Evolutionary conservation across 169 alveolate genomes (phyloP).

Genomic region (Plasmodium malariae): DNA sequence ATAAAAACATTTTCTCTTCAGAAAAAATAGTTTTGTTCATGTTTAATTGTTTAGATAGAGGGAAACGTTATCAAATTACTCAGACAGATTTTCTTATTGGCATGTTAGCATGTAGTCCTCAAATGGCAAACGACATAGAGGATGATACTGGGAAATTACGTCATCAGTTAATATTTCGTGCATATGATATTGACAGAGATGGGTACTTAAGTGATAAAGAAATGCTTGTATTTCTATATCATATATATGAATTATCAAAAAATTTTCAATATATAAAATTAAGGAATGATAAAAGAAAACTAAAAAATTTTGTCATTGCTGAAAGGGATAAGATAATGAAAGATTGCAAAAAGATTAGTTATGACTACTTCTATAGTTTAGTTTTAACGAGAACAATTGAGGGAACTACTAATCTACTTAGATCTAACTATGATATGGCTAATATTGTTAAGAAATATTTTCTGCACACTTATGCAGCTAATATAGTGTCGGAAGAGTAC

Average conservation of each 20-base stretch:
- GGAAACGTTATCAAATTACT: slow-evolving; percentile 71
- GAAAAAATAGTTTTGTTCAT: slow-evolving; percentile 79
- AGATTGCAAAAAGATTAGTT: slow-evolving; percentile 30
- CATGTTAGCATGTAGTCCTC: slow-evolving; percentile 86
- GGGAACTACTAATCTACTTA: slow-evolving; percentile 74
- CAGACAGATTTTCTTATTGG: slow-evolving; percentile 83
- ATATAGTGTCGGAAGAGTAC: slow-evolving; percentile 17
- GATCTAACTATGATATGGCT: slow-evolving; percentile 82
- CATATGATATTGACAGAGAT: slow-evolving; percentile 82
- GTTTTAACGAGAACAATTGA: slow-evolving; percentile 28
- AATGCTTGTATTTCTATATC: slow-evolving; percentile 75
- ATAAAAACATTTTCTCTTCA: slow-evolving; percentile 76
- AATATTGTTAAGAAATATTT: slow-evolving; percentile 66
- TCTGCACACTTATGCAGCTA: slow-evolving; percentile 69
- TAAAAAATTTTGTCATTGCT: slow-evolving; percentile 21
- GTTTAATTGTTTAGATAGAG: slow-evolving; percentile 83
- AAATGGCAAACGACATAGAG: slow-evolving; percentile 70
- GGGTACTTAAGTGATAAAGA: slow-evolving; percentile 77
- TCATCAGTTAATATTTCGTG: slow-evolving; percentile 84
- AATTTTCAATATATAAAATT: background rate
- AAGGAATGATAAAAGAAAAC: slow-evolving; percentile 28
- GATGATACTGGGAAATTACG: slow-evolving; percentile 81
- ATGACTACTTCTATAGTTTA: slow-evolving; percentile 43
- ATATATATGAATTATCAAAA: slow-evolving; percentile 78
- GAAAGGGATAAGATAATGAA: slow-evolving; percentile 43